Evolutionary conservation across 257 asterid genomes (phyloP).

Genomic region (Solanum chilense): DNA sequence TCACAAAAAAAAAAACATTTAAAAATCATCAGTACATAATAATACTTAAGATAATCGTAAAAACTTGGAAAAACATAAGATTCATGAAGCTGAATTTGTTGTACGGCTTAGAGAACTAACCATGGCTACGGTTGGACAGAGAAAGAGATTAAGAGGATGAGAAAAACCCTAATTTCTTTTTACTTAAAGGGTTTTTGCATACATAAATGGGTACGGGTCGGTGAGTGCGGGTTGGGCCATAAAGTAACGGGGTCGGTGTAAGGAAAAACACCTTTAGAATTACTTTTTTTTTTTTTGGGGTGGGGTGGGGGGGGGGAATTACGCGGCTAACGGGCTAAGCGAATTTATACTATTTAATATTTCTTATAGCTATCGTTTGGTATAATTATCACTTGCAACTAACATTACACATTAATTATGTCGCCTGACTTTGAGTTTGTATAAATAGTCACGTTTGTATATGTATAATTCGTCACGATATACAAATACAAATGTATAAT

Average conservation of each 20-base stretch:
- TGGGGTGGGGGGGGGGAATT: too few relatives aligned
- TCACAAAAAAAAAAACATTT: neutral
- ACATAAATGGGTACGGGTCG: neutral
- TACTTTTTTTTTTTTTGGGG: too few relatives aligned
- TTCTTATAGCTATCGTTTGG: too few relatives aligned
- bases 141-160: neutral
- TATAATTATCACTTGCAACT: too few relatives aligned
- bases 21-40: neutral
- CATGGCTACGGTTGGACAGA: neutral
- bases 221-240: neutral
- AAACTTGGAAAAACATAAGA: neutral
- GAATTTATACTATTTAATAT: too few relatives aligned
- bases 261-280: neutral
- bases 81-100: neutral
- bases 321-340: too few relatives aligned
- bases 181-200: neutral
- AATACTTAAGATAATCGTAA: neutral
- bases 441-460: too few relatives aligned
- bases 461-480: too few relatives aligned
- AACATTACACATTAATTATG: too few relatives aligned
- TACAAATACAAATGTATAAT: too few relatives aligned
- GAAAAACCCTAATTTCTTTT: neutral
- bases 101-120: neutral
- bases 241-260: neutral
- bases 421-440: too few relatives aligned